These are phyloP conservation scores for Kodamaea sp. DNA, from an alignment of 1,139 yeast species.

Conservation along the genomic window DNA sequence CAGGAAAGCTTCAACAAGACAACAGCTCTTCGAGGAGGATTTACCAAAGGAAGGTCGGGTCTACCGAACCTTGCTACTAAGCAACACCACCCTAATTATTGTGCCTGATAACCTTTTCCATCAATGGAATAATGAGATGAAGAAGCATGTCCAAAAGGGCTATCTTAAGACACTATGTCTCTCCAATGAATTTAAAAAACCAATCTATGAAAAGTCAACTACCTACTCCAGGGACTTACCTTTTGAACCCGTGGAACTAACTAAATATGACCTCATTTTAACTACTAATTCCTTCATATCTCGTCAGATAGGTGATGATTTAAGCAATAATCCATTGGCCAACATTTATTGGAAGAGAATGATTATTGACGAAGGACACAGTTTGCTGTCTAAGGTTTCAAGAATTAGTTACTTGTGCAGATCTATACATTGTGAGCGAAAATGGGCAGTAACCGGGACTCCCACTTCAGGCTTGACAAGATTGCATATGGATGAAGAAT, in stretches of 20 bases:
- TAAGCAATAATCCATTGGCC: conserved; percentile 34
- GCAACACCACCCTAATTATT: conserved; percentile 58
- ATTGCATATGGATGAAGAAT: conserved; percentile 53
- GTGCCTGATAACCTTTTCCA: conserved; percentile 67
- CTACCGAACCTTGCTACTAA: conserved; percentile 35
- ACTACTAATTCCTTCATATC: conserved; percentile 50
- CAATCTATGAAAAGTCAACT: conserved; percentile 15
- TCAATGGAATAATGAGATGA: conserved; percentile 64
- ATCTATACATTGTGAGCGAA: conserved; percentile 53
- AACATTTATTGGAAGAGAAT: conserved; percentile 64
- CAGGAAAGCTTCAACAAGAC: conserved; percentile 15
- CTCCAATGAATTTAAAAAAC: conserved; percentile 32
- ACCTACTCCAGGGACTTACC: conserved; percentile 26
- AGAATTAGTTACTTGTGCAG: conserved; percentile 51
- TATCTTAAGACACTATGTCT: conserved; percentile 38
- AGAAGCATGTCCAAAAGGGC: conserved; percentile 49
- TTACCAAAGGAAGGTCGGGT: conserved; percentile 20
- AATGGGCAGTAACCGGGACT: conserved; percentile 77
- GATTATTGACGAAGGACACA: conserved; percentile 76
- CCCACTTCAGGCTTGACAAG: conserved; percentile 71
- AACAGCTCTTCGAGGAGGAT: conserved; percentile 13
- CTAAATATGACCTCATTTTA: conserved; percentile 53
- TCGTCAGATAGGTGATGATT: conserved; percentile 28
- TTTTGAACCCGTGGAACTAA: conserved; percentile 31
- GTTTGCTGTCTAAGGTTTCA: conserved; percentile 54